Evolutionary conservation across 2,329 filamentous ascomycete genomes (phyloP).

Genomic region (Trichoderma sp.): DNA sequence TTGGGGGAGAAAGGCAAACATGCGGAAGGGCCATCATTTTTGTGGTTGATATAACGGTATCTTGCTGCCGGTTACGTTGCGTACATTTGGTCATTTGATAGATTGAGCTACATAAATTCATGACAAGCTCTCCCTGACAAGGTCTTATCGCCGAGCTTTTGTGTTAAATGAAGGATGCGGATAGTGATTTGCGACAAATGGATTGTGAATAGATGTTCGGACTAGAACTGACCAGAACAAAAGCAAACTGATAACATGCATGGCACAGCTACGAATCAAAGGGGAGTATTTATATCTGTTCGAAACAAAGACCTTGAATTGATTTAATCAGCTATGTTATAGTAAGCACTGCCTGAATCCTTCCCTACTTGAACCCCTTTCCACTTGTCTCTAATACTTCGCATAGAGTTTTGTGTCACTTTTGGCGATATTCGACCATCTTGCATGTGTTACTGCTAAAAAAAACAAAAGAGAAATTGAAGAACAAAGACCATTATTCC

Average conservation of each 20-base stretch:
- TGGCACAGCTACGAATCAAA: no score
- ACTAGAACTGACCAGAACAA: not conserved
- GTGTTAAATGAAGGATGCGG: not conserved
- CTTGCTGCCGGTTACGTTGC: not conserved
- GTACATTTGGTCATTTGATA: constrained; percentile 19
- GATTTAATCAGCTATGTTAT: not conserved
- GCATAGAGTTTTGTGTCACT: not conserved
- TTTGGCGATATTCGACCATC: not conserved
- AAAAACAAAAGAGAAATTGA: not conserved
- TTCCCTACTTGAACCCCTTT: not conserved
- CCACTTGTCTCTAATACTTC: not conserved
- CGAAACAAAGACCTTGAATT: not conserved
- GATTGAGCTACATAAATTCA: constrained; percentile 4
- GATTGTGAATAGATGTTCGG: not conserved
- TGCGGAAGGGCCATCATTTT: not conserved
- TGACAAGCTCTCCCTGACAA: not conserved
- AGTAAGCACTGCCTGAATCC: not conserved
- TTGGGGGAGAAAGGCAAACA: not conserved
- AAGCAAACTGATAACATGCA: not conserved
- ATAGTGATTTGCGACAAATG: not conserved
- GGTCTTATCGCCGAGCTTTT: not conserved
- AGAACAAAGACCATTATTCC: not conserved
- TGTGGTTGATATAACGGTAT: not conserved
- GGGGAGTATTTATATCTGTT: not conserved
- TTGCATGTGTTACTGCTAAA: not conserved